phyloP scores from a whole-genome alignment of 768 basidiomycete species.

The Rhizopogon rudus region DNA sequence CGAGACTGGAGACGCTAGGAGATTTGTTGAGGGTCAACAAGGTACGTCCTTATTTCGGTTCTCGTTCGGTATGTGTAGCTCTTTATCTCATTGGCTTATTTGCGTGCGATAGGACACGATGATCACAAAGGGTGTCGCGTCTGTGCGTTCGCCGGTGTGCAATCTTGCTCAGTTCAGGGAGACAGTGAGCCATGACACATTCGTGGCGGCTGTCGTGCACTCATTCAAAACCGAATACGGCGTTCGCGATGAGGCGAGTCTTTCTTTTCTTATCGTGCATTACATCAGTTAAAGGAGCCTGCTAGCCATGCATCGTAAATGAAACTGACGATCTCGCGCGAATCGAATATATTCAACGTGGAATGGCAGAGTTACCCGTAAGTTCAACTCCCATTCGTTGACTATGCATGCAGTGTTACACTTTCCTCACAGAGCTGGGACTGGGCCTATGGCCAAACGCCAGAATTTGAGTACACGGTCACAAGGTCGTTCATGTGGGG shows the following conservation, averaged over 20 bases:
- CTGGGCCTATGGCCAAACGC: constrained; percentile 91
- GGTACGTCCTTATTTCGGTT: constrained; percentile 32
- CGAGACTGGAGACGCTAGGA: constrained; percentile 65
- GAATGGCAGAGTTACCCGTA: constrained; percentile 72
- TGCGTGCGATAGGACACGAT: constrained; percentile 60
- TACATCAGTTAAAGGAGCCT: background rate
- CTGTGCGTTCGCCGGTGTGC: constrained; percentile 88
- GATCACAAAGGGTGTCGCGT: constrained; percentile 81
- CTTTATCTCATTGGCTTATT: background rate
- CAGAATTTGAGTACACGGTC: constrained; percentile 76
- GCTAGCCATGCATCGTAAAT: constrained; percentile 38
- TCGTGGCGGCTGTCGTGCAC: constrained; percentile 60
- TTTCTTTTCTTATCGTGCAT: background rate
- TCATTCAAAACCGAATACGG: constrained; percentile 64
- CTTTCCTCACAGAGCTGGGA: constrained; percentile 70
- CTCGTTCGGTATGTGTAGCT: background rate
- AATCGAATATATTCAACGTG: constrained; percentile 58
- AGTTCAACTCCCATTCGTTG: constrained; percentile 13
- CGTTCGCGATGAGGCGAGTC: constrained; percentile 29
- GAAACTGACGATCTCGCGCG: constrained; percentile 39
- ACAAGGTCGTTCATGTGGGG: constrained; percentile 47
- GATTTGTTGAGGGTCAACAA: constrained; percentile 64
- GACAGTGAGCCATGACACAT: constrained; percentile 58
- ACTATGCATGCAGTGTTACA: background rate
- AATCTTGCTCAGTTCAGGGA: constrained; percentile 62